These are phyloP conservation scores for Trametes maxima DNA, from an alignment of 768 basidiomycete genomes.

Conservation along the genomic window DNA sequence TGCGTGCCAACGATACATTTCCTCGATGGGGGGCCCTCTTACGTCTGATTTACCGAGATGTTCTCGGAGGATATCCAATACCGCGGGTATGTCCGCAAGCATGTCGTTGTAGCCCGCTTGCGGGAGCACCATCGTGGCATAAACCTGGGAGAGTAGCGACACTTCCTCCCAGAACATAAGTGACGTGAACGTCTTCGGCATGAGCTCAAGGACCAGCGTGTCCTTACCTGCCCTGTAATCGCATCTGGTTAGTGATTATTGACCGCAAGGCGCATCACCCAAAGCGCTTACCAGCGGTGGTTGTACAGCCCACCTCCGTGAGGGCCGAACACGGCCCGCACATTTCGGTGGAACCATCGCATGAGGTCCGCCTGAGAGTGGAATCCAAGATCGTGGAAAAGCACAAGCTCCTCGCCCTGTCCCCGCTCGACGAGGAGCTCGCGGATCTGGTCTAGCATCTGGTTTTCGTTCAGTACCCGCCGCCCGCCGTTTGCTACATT, in stretches of 20 bases:
- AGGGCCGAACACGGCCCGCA: background rate
- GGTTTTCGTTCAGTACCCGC: background rate
- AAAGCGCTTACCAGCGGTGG: background rate
- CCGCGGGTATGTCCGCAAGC: background rate
- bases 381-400: background rate
- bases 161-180: slow-evolving; percentile 5
- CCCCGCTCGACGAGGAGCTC: background rate
- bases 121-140: background rate
- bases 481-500: background rate
- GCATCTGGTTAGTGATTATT: background rate
- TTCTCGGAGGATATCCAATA: background rate
- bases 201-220: slow-evolving; percentile 2
- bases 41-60: background rate
- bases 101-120: background rate
- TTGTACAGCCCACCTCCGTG: slow-evolving; percentile 1
- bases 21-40: background rate
- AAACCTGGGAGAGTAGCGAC: background rate
- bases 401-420: slow-evolving; percentile 4
- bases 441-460: background rate
- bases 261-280: background rate
- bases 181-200: background rate
- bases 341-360: background rate
- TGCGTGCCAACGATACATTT: background rate
- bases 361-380: background rate
- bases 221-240: background rate